Percentiles rank a stretch among this genome's conserved stretches.
Conservation (phyloP, 2,329 filamentous ascomycete genomes). For the Fusarium abutilonis region DNA sequence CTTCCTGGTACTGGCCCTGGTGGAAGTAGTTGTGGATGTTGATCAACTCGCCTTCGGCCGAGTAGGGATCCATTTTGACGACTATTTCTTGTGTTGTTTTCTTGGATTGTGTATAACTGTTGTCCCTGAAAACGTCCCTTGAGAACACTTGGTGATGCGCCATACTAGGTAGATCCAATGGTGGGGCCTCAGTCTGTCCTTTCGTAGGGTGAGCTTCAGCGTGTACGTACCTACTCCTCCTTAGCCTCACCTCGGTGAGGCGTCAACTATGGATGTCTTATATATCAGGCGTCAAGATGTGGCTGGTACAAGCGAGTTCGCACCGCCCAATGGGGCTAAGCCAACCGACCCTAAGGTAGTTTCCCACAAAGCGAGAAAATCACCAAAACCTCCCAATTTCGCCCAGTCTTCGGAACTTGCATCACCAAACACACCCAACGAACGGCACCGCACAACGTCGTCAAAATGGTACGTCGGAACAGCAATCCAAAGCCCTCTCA, state of each 20-base stretch:
- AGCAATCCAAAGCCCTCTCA: slow-evolving; percentile 33
- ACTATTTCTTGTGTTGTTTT: slow-evolving; percentile 30
- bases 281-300: slow-evolving; percentile 39
- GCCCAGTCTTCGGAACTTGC: slow-evolving; percentile 50
- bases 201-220: slow-evolving; percentile 38
- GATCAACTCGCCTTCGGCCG: slow-evolving; percentile 75
- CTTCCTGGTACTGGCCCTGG: slow-evolving; percentile 85
- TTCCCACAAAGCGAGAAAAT: slow-evolving; percentile 59
- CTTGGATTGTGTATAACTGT: slow-evolving; percentile 21
- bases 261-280: slow-evolving; percentile 36
- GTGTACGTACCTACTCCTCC: slow-evolving; percentile 24
- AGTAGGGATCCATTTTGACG: slow-evolving; percentile 73
- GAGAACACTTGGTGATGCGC: slow-evolving; percentile 48
- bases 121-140: slow-evolving; percentile 37
- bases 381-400: slow-evolving; percentile 56
- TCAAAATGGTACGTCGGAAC: slow-evolving; percentile 59
- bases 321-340: slow-evolving; percentile 48
- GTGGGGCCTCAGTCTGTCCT: slow-evolving; percentile 45
- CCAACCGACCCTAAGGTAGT: slow-evolving; percentile 50
- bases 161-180: slow-evolving; percentile 32
- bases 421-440: slow-evolving; percentile 56
- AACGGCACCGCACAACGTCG: slow-evolving; percentile 58
- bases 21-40: slow-evolving; percentile 77
- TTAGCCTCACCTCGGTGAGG: slow-evolving; percentile 41
- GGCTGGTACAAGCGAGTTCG: slow-evolving; percentile 45